A percentile compares a stretch with the other conserved stretches of the same genome.
Evolutionary conservation across 192 early-diverging fungal species (phyloP).

Genomic region (Spinellus fusiger): DNA sequence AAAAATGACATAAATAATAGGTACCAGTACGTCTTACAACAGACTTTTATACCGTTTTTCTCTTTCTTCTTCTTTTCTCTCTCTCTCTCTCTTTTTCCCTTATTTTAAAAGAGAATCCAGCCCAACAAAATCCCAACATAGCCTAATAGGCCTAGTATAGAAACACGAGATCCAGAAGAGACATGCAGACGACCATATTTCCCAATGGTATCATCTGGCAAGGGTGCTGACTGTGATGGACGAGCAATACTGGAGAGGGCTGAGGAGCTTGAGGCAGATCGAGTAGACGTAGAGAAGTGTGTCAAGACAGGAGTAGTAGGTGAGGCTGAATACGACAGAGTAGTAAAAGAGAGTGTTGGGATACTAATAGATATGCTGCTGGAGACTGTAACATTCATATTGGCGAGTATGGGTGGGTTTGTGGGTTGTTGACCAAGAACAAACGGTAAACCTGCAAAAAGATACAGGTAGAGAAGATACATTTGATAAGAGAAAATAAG

Average conservation of each 20-base stretch:
- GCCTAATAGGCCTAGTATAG: not conserved
- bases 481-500: not conserved
- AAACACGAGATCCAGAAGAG: slow-evolving; percentile 3
- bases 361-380: not conserved
- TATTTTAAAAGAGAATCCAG: not conserved
- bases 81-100: not conserved
- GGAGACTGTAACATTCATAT: not conserved
- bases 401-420: not conserved
- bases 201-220: slow-evolving; percentile 24
- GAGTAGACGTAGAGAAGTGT: slow-evolving; percentile 5
- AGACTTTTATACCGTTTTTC: no score
- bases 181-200: slow-evolving; percentile 22
- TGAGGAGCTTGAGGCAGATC: not conserved
- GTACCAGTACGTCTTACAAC: no score
- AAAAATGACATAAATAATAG: no score
- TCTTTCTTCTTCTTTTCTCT: no score
- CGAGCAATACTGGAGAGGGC: not conserved
- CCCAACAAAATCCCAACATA: not conserved
- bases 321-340: slow-evolving; percentile 5
- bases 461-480: not conserved
- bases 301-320: slow-evolving; percentile 7
- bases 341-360: not conserved
- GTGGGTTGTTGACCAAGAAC: not conserved
- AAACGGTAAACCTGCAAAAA: no score
- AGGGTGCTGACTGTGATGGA: slow-evolving; percentile 17